Conservation (phyloP, 2,329 filamentous ascomycete species). For the Cladosporium austrohemisphaericum region DNA sequence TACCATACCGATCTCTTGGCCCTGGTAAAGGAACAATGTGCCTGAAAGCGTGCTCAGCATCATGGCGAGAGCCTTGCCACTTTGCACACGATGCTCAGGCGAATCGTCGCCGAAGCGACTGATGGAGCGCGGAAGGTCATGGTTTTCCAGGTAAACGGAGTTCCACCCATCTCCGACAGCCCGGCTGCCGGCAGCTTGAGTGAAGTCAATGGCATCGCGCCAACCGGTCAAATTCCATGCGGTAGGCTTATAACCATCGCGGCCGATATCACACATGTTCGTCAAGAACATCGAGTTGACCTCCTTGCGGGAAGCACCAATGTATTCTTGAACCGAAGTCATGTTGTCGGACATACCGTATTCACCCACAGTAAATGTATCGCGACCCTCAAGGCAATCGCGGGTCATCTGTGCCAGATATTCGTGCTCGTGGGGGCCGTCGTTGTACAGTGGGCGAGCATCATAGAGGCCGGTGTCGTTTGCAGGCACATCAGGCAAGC, state of each 20-base stretch:
- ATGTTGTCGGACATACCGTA: conserved; percentile 33
- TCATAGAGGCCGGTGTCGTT: conserved; percentile 6
- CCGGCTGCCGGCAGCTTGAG: conserved; percentile 49
- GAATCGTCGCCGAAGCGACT: conserved; percentile 50
- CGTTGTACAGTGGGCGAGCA: conserved; percentile 24
- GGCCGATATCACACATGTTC: conserved; percentile 11
- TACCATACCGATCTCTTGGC: conserved; percentile 66
- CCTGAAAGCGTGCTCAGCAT: conserved; percentile 57
- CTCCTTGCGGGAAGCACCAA: conserved; percentile 9
- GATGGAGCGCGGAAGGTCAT: conserved; percentile 60
- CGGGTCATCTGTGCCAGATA: conserved; percentile 45
- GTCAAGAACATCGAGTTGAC: conserved; percentile 13
- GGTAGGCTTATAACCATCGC: conserved; percentile 2
- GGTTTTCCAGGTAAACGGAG: conserved; percentile 62
- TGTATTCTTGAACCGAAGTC: conserved; percentile 6
- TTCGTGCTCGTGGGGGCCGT: conserved; percentile 44
- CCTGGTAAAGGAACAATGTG: conserved; percentile 65
- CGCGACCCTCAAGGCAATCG: conserved; percentile 22
- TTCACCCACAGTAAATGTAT: conserved; percentile 48
- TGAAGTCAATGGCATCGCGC: conserved; percentile 27
- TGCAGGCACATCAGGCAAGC: conserved; percentile 27
- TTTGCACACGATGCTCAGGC: conserved; percentile 47
- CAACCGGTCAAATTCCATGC: conserved; percentile 19
- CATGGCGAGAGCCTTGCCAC: conserved; percentile 59
- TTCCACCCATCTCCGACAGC: conserved; percentile 57